Percentiles rank a stretch among this genome's conserved stretches.
These are phyloP conservation scores for Fusarium sacchari DNA, from an alignment of 2,329 filamentous ascomycete genomes.

Conservation along the genomic window DNA sequence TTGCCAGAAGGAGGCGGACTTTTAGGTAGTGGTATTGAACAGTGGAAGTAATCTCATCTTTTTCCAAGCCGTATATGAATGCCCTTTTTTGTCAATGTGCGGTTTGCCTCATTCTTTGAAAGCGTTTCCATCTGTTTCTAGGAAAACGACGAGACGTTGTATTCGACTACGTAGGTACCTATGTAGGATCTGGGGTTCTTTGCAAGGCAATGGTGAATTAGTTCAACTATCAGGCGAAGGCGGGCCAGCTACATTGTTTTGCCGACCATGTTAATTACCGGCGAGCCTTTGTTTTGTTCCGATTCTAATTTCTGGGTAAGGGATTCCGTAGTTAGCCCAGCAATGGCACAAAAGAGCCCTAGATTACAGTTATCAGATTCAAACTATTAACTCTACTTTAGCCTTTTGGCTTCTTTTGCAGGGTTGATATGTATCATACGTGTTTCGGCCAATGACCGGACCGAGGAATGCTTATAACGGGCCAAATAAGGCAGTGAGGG, in stretches of 20 bases:
- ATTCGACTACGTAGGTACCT: neutral
- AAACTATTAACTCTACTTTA: neutral
- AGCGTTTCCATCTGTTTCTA: neutral
- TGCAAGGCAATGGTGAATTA: neutral
- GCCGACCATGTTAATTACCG: neutral
- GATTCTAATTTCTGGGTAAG: neutral
- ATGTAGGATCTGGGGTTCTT: neutral
- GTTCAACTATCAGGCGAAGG: neutral
- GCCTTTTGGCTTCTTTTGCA: conserved; percentile 1
- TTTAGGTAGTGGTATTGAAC: conserved; percentile 5
- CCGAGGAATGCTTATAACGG: conserved; percentile 1
- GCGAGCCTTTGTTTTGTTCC: neutral
- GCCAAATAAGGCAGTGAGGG: neutral
- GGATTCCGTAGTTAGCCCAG: neutral
- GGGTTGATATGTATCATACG: conserved; percentile 17
- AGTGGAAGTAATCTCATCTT: conserved; percentile 38
- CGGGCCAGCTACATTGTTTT: neutral
- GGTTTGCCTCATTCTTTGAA: neutral
- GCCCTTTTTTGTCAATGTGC: neutral
- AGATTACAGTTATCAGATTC: neutral
- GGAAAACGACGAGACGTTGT: neutral
- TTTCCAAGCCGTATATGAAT: conserved; percentile 12
- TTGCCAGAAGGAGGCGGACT: conserved; percentile 34
- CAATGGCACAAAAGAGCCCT: neutral
- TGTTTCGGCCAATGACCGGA: conserved; percentile 21